Percentiles rank a stretch among this genome's conserved stretches.
Evolutionary conservation across 2,329 filamentous ascomycete species (phyloP).

Genomic region (Pyricularia sp.): DNA sequence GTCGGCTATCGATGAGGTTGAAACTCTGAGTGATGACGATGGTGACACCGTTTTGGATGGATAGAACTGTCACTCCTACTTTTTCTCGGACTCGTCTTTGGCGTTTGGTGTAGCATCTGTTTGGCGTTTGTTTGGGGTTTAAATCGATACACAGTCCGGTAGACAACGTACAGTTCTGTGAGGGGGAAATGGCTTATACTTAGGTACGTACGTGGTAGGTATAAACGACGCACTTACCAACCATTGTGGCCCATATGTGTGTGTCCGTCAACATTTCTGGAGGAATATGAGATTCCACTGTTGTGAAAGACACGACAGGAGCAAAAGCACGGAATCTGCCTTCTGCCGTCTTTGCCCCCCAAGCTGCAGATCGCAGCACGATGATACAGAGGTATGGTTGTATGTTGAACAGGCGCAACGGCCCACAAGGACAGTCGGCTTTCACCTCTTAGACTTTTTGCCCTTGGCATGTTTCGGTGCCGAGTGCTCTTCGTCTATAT

Average conservation of each 20-base stretch:
- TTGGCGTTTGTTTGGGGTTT: neutral
- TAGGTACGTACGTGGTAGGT: constrained; percentile 2
- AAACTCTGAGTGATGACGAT: constrained; percentile 70
- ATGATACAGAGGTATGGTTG: neutral
- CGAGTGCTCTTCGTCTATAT: constrained; percentile 3
- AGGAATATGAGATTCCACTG: neutral
- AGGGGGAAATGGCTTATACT: neutral
- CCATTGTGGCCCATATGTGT: neutral
- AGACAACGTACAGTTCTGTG: neutral
- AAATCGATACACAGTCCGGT: neutral
- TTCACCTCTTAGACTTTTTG: constrained; percentile 6
- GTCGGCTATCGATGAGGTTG: constrained; percentile 80
- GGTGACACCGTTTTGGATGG: constrained; percentile 27
- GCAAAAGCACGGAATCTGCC: neutral
- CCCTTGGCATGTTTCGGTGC: neutral
- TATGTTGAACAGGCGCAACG: neutral
- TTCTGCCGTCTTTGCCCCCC: neutral
- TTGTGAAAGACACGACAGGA: neutral
- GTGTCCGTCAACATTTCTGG: neutral
- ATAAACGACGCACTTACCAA: neutral
- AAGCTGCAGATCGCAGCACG: neutral
- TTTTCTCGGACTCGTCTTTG: neutral
- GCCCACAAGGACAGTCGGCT: neutral
- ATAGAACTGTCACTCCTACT: neutral
- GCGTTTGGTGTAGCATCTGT: neutral